phyloP scores from a whole-genome alignment of 805 yeast genomes.

The Suhomyces canberraensis region DNA sequence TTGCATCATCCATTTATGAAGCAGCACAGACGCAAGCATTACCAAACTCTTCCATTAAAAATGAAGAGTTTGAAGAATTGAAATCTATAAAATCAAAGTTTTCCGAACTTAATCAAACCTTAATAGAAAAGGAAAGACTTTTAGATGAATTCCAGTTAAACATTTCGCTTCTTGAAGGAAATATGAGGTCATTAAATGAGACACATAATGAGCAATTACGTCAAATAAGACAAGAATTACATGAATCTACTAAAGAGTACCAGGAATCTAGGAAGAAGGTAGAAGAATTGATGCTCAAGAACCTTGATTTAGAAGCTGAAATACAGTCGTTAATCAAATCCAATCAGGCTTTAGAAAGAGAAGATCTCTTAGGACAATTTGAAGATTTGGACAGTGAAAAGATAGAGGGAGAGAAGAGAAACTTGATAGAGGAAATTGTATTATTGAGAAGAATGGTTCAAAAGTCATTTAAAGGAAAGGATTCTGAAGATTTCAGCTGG shows the following conservation, averaged over 20 bases:
- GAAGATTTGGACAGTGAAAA: constrained; percentile 31
- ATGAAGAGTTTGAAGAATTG: not conserved
- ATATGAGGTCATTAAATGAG: constrained; percentile 31
- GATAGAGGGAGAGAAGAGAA: constrained; percentile 28
- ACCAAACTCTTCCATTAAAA: not conserved
- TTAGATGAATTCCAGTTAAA: constrained; percentile 46
- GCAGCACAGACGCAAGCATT: no score
- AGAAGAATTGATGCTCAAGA: constrained; percentile 15
- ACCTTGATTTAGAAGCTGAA: constrained; percentile 19
- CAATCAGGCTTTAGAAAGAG: constrained; percentile 11
- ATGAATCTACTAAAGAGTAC: constrained; percentile 6
- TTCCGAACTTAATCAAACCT: not conserved
- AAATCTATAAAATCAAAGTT: not conserved
- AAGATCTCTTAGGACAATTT: constrained; percentile 24
- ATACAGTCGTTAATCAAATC: constrained; percentile 25
- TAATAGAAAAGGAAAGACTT: constrained; percentile 20
- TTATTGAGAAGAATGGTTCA: constrained; percentile 33
- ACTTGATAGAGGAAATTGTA: constrained; percentile 44
- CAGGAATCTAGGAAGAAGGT: constrained; percentile 18
- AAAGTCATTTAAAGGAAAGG: not conserved
- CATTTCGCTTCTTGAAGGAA: constrained; percentile 43
- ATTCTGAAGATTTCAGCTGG: constrained; percentile 16
- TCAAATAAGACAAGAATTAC: constrained; percentile 14
- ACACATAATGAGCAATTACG: constrained; percentile 25
- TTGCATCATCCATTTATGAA: no score